Conservation (phyloP, 176 grass and related monocot species). For the Leersia perrieri region DNA sequence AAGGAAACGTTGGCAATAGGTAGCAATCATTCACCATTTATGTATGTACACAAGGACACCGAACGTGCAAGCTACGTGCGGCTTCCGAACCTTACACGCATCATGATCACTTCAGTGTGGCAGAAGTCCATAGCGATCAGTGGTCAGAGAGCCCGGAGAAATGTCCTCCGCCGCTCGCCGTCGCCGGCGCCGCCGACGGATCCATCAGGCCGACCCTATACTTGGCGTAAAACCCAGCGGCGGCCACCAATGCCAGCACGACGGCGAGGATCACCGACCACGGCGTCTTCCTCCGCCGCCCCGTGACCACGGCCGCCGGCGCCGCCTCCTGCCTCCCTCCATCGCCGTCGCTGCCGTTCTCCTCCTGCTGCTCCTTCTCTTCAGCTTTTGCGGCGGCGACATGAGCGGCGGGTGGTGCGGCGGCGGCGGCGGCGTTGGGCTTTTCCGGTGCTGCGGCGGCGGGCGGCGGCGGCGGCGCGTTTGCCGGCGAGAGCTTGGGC, state of each 20-base stretch:
- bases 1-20: neutral
- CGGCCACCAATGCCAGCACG: conserved; percentile 20
- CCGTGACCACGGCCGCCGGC: neutral
- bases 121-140: neutral
- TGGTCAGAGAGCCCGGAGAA: neutral
- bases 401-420: neutral
- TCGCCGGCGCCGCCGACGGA: neutral
- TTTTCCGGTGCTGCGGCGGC: neutral
- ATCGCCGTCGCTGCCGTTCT: neutral
- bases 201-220: conserved; percentile 30
- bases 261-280: neutral
- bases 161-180: neutral
- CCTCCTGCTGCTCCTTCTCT: conserved; percentile 1
- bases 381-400: neutral
- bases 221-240: conserved; percentile 18
- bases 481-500: conserved; percentile 13
- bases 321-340: neutral
- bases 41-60: neutral
- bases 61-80: neutral
- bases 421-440: neutral
- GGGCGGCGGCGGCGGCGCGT: neutral
- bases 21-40: neutral
- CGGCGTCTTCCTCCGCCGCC: conserved; percentile 11
- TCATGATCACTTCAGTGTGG: neutral
- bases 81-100: neutral